Conservation (phyloP, 1,284 basidiomycete species). For the Ceratobasidium theobromae region DNA sequence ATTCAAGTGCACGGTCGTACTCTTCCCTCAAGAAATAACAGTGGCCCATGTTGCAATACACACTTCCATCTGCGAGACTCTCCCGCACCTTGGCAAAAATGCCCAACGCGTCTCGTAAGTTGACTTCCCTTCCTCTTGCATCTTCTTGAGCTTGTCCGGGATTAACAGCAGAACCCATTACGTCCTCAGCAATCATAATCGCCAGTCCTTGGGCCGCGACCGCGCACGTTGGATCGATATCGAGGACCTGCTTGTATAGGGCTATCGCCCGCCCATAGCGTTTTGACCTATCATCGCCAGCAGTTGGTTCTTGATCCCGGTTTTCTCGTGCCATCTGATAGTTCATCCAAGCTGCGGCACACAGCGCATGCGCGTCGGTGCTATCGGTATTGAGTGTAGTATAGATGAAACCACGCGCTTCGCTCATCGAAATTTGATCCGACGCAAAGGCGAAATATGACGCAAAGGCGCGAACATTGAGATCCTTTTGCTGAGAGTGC, state of each 20-base stretch:
- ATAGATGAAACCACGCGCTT: conserved; percentile 83
- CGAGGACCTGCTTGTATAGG: conserved; percentile 86
- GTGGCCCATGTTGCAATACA: conserved; percentile 93
- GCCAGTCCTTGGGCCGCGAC: conserved; percentile 92
- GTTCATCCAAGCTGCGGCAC: conserved; percentile 81
- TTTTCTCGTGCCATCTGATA: conserved; percentile 83
- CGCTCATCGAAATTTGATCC: conserved; percentile 46
- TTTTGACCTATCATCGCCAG: conserved; percentile 68
- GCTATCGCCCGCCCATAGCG: conserved; percentile 82
- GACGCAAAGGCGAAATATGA: conserved; percentile 70
- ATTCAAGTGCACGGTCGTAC: conserved; percentile 90
- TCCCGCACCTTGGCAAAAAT: conserved; percentile 88
- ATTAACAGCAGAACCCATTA: conserved; percentile 64
- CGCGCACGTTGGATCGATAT: conserved; percentile 78
- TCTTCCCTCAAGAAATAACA: conserved; percentile 90
- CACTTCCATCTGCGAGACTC: conserved; percentile 78
- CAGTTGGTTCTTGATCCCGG: conserved; percentile 51
- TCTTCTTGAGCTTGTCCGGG: conserved; percentile 59
- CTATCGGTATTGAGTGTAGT: conserved; percentile 80
- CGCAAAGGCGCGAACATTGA: conserved; percentile 85
- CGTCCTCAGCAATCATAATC: conserved; percentile 88
- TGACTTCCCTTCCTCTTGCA: conserved; percentile 52
- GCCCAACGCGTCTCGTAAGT: conserved; percentile 68
- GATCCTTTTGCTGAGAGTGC: conserved; percentile 64
- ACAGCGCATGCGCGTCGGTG: conserved; percentile 87